Evolutionary conservation across 192 early-diverging fungal genomes (phyloP), one percentile per base, ranked within the genome.

Genomic region (Mortierella alpina): DNA sequence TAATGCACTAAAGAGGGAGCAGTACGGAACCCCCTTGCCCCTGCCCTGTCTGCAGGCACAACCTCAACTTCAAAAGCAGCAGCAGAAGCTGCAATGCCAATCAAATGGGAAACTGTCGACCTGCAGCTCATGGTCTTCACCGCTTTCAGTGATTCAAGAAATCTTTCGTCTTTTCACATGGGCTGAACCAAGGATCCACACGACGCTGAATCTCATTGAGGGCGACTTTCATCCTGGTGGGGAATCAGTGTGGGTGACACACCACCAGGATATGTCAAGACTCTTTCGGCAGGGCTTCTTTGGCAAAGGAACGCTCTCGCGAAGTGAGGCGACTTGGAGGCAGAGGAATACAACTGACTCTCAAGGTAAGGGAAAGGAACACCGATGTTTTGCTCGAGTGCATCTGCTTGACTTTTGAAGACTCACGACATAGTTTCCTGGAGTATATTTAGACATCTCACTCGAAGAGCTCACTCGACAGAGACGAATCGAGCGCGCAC

Each of bases 311-410:
- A 88, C 86, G 10, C 73, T 97, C 20, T 96, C 95, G 18, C 79
- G 96, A 18, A 92, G 95, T 45, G 89, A 95, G 22, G 86, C 94
- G 2, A 95, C 93, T 6, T 97, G 94, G 95, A 68, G 80, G 45
- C 58, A 73, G 66, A 55, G 71, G 63, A 77, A 72, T 61, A 18
- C 82, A 58, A 23, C 63, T 54, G 53, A 53, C 48, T 47, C 54
- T 64, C 42, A 70, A 62, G 69, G 65, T 80, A 70, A 39, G 6
- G 17, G 41, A 44, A n/a, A 23, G 40, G 47, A 10, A 56, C 40
- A 14, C 53, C 39, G n/a, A 12, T 22, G 22, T 64, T 42, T 5
- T 14, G 10, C 14, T 70, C 47, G 4, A 63, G 17, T 51, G 18
- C 20, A 18, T 17, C 41, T 56, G 11, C 53, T 41, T 52, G 10